A percentile compares a stretch with the other conserved stretches of the same genome.
Conservation (phyloP, 768 basidiomycete species). For the Gautieria morchelliformis region DNA sequence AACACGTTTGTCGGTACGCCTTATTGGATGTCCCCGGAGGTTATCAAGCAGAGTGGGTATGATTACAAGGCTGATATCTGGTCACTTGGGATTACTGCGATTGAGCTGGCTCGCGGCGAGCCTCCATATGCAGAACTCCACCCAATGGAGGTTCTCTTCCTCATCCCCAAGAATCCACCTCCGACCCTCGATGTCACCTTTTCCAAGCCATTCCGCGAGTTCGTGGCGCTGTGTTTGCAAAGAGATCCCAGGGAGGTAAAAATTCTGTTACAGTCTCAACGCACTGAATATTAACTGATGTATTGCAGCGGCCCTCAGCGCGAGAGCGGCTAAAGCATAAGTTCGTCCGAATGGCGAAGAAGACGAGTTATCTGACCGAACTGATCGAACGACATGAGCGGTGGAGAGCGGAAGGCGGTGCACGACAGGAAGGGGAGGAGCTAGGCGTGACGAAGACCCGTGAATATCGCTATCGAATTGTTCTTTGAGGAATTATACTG, state of each 20-base stretch:
- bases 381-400: constrained; percentile 90
- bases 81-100: constrained; percentile 95
- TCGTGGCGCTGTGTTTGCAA: constrained; percentile 86
- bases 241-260: constrained; percentile 84
- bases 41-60: constrained; percentile 99
- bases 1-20: constrained; percentile 98
- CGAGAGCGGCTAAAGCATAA: constrained; percentile 93
- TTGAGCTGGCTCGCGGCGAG: constrained; percentile 95
- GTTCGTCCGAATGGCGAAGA: constrained; percentile 91
- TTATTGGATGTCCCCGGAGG: constrained; percentile 99
- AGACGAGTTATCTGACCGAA: constrained; percentile 89
- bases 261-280: constrained; percentile 15
- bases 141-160: constrained; percentile 98
- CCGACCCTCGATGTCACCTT: constrained; percentile 86
- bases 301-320: constrained; percentile 78
- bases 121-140: constrained; percentile 98
- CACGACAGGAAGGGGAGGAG: constrained; percentile 62
- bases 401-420: constrained; percentile 87
- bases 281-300: constrained; percentile 9
- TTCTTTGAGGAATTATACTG: neutral
- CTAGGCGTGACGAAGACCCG: constrained; percentile 50
- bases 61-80: constrained; percentile 99
- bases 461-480: constrained; percentile 25
- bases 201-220: constrained; percentile 89
- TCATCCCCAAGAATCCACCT: constrained; percentile 96